Evolutionary conservation across 306 rosid genomes (phyloP), one percentile per base, ranked within the genome.

Genomic region (Luffa aegyptiaca): DNA sequence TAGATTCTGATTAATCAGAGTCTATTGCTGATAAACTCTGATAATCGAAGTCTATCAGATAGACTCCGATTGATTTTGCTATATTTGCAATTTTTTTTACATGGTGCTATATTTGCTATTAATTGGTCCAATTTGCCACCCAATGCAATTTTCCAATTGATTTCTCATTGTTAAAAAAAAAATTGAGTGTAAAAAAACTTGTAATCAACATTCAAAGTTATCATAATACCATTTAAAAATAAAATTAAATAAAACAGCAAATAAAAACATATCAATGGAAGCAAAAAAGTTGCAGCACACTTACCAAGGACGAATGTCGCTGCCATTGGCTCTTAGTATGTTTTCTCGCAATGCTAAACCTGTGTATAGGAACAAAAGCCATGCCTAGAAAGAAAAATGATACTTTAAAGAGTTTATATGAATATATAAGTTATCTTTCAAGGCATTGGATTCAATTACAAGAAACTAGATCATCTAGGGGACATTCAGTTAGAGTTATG

Each of bases 231-330:
- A 78, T 26, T 49, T 16, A 6, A 14, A 64, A 46, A 63, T 55
- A 36, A 76, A 69, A 39, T 53, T 53, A 52, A 41, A 16, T 55
- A 44, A 75, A 52, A n/a, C 42, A 21, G 11, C n/a, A 17, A 37
- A 52, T 6, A 51, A 33, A 6, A 74, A 16, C 75, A 69, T 69
- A 57, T 8, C 51, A 75, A 31, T 2, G 69, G 33, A 57, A 10
- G 61, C 56, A 77, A 44, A 26, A 26, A 52, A 26, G 68, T 61
- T 13, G 13, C 41, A 57, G 58, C 53, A 42, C 51, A 78, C 57
- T 75, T 91, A 95, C 99, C 99, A 95, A 79, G 99, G 88, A 77
- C 97, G 99, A 68, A 95, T 95, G 83, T 95, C 99, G 72, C 99
- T 95, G 79, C 99, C 97, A 21, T 95, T 95, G 84, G 86, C 97